Evolutionary conservation across 78 protist genomes (phyloP).

Genomic region (Anaeramoeba flamelloides): DNA sequence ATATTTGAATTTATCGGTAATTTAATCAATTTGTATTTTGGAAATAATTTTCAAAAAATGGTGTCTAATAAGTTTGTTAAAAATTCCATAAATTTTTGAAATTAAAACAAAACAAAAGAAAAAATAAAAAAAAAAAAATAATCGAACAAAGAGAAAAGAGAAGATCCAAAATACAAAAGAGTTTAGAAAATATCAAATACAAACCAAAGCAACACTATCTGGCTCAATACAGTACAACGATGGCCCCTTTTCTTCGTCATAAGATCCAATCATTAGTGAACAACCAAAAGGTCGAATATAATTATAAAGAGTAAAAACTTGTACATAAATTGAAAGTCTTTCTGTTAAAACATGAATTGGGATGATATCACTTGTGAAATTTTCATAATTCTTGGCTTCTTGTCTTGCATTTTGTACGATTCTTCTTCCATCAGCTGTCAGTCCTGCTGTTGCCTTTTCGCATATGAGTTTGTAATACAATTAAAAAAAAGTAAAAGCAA

Average conservation of each 20-base stretch:
- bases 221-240: slow-evolving; percentile 79
- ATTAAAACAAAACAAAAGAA: no score
- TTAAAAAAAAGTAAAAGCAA: neutral
- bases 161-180: no score
- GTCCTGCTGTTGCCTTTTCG: slow-evolving; percentile 54
- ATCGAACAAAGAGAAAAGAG: no score
- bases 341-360: slow-evolving; percentile 34
- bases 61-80: no score
- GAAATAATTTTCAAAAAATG: no score
- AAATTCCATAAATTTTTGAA: no score
- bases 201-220: slow-evolving; percentile 49
- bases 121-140: no score
- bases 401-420: slow-evolving; percentile 54
- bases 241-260: slow-evolving; percentile 50
- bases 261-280: slow-evolving; percentile 53
- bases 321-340: no score
- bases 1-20: no score
- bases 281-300: slow-evolving; percentile 87
- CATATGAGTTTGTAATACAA: neutral
- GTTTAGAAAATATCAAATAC: no score
- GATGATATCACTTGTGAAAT: slow-evolving; percentile 42
- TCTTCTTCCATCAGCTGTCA: slow-evolving; percentile 70
- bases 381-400: slow-evolving; percentile 57
- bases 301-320: slow-evolving; percentile 59
- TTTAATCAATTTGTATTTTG: no score